Base-by-base conservation (phyloP, 192 early-diverging fungal genomes). In the Rhizophlyctis rosea region DNA sequence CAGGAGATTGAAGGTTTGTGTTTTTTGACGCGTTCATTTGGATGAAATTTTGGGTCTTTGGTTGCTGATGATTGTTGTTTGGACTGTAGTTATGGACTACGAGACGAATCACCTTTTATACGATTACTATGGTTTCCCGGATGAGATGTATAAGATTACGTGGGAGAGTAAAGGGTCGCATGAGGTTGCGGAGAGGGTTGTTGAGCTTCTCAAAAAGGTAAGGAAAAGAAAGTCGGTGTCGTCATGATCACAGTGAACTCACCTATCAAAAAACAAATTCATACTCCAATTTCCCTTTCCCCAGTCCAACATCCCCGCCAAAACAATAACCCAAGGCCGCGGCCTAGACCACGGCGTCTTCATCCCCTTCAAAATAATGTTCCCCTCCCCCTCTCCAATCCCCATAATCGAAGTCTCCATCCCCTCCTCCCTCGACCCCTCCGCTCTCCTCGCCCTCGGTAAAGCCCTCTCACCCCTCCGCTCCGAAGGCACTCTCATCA, bases 281-380 rank as follows among this genome's bases (percentile, higher is more conserved):
- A n/a, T n/a, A n/a, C n/a, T 18, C 39, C 18, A 44, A 7, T 44
- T 13, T 44, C 39, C 39, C 39, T 44, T 57, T 23, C 4, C 24
- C 24, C 16, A 13, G 16, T 7, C 50, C 50, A 13, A 52, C 50
- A 52, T 52, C 50, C 50, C 50, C 50, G 50, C 50, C 7, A 13
- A 25, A 13, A 21, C 50, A 7, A 11, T 52, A 5, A 52, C 11
- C 11, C 7, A 52, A 27, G 50, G 39, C 18, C 60, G 80, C 31
- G 80, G 79, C 23, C 67, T 73, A 64, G 82, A 84, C 68, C 82
- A 84, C 68, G 82, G 82, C 33, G 75, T 80, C 1, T 84, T 84
- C 53, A 72, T 82, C 11, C 82, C 77, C 31, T 32, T 82, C 1
- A 74, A 71, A 25, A 59, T 77, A 21, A 30, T 75, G 56, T 49